Evolutionary conservation across 1,139 yeast species (phyloP).

Genomic region (Meyerozyma guilliermondii): DNA sequence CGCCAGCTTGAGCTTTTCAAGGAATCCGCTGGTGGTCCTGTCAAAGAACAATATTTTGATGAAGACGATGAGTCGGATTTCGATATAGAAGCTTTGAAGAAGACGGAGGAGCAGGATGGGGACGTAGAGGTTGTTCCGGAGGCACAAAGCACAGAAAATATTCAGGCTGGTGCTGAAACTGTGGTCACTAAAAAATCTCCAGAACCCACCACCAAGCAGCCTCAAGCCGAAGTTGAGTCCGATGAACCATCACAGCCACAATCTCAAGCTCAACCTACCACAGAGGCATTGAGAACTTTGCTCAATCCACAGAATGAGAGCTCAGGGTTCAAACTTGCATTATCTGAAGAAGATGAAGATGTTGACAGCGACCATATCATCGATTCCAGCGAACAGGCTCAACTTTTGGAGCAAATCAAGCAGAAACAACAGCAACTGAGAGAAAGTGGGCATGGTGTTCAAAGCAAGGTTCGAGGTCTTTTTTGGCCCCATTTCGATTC

Average conservation of each 20-base stretch:
- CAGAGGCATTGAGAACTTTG: constrained; percentile 60
- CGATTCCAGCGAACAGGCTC: constrained; percentile 19
- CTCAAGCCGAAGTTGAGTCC: background rate
- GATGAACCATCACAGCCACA: background rate
- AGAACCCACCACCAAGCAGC: too few species aligned
- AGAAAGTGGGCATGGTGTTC: constrained; percentile 8
- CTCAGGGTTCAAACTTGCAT: constrained; percentile 26
- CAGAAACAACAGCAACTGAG: constrained; percentile 23
- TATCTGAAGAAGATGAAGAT: constrained; percentile 34
- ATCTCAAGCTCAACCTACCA: constrained; percentile 15
- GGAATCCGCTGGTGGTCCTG: constrained; percentile 18
- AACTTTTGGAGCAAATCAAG: constrained; percentile 28
- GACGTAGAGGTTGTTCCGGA: background rate
- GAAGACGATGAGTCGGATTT: constrained; percentile 41
- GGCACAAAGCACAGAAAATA: background rate
- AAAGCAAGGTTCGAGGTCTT: constrained; percentile 39
- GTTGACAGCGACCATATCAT: constrained; percentile 21
- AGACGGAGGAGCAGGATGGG: constrained; percentile 1
- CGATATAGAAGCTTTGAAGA: constrained; percentile 24
- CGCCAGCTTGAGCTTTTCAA: constrained; percentile 16
- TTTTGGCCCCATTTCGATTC: constrained; percentile 83
- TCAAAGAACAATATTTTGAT: constrained; percentile 33
- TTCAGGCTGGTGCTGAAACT: background rate
- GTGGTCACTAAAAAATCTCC: background rate
- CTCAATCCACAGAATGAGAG: constrained; percentile 44